These are phyloP conservation scores for Alternaria ventricosa DNA, from an alignment of 2,329 filamentous ascomycete genomes.

Conservation along the genomic window DNA sequence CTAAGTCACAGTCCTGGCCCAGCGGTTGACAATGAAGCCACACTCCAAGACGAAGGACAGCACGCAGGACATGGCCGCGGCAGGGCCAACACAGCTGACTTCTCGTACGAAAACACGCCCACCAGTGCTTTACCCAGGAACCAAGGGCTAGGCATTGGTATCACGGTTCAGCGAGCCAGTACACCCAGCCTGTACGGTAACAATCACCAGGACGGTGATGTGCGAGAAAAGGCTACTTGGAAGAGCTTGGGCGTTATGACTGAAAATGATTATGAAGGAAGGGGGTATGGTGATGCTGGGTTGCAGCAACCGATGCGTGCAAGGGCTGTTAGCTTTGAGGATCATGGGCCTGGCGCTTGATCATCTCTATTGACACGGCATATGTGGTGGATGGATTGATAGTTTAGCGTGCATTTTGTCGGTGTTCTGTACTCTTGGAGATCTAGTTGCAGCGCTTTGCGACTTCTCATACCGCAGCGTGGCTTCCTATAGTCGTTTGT, in stretches of 20 bases:
- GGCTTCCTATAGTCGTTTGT: neutral
- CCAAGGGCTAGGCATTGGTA: neutral
- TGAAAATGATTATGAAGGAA: neutral
- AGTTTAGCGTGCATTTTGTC: neutral
- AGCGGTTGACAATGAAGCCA: neutral
- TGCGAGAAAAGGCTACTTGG: neutral
- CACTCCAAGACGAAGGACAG: neutral
- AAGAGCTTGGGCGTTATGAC: constrained; percentile 1
- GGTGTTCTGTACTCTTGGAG: neutral
- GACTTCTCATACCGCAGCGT: neutral
- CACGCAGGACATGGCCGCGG: neutral
- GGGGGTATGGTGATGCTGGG: neutral
- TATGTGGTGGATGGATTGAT: neutral
- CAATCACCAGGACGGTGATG: neutral
- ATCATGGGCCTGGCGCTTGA: neutral
- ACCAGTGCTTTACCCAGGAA: neutral
- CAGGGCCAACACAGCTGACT: neutral
- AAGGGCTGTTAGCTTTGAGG: neutral
- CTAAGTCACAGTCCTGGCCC: neutral
- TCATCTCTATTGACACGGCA: neutral
- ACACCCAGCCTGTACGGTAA: neutral
- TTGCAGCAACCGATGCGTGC: neutral
- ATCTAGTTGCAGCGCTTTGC: neutral
- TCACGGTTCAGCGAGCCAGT: neutral
- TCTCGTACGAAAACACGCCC: constrained; percentile 15